phyloP scores from a whole-genome alignment of 1,284 basidiomycete genomes.

The Boletellus deceptivus region DNA sequence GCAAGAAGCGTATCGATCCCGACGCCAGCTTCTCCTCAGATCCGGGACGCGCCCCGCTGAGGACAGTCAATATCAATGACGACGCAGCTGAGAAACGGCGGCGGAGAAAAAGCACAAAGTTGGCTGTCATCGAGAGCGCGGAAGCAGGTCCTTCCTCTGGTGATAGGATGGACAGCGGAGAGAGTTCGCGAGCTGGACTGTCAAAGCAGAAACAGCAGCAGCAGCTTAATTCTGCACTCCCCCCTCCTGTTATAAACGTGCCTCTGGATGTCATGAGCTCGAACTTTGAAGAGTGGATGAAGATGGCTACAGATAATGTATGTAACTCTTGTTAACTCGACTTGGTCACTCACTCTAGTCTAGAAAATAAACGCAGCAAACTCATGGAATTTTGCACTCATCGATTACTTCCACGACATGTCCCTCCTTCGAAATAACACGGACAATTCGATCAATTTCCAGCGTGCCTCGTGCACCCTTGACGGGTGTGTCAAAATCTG shows the following conservation, averaged over 20 bases:
- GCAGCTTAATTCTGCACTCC: conserved; percentile 57
- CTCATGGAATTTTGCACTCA: conserved; percentile 97
- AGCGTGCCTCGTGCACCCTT: conserved; percentile 95
- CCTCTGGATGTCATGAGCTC: conserved; percentile 80
- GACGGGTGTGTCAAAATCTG: conserved; percentile 99
- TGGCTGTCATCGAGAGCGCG: conserved; percentile 48
- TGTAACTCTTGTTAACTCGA: conserved; percentile 29
- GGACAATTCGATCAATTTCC: conserved; percentile 97
- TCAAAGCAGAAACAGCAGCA: conserved; percentile 62
- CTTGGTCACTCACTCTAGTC: conserved; percentile 12
- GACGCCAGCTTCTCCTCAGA: conserved; percentile 53
- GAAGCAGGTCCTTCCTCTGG: conserved; percentile 53
- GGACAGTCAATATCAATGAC: conserved; percentile 71
- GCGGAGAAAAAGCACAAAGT: conserved; percentile 69
- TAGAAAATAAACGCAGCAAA: conserved; percentile 99
- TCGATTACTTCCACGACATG: conserved; percentile 99
- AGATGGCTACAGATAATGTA: conserved; percentile 98
- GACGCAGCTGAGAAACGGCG: conserved; percentile 77
- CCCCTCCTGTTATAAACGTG: conserved; percentile 57
- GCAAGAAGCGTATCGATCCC: conserved; percentile 55
- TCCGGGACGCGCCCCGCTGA: conserved; percentile 47
- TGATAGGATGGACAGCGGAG: conserved; percentile 39
- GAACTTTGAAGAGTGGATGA: conserved; percentile 99
- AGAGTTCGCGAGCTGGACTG: conserved; percentile 40
- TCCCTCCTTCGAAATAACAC: conserved; percentile 89